Evolutionary conservation across 148 eudicot genomes (phyloP), one percentile per base, ranked within the genome.

Genomic region (Nepenthes gracilis): DNA sequence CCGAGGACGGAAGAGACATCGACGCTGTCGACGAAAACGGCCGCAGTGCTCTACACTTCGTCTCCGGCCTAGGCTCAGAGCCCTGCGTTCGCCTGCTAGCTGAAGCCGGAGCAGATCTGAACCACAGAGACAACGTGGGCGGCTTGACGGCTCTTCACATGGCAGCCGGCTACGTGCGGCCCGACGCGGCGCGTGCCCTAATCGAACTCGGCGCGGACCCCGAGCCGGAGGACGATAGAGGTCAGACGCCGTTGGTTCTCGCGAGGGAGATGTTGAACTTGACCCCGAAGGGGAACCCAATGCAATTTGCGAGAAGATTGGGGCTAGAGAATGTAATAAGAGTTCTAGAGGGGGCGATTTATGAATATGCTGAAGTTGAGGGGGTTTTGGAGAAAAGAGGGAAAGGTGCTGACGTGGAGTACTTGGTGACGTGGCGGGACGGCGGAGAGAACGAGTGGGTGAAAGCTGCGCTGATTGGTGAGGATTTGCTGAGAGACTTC

Each of bases 361-460:
- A 68, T 63, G 99, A 93, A 70, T 93, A 71, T 36, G 99, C 86
- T 2, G 91, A 88, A 67, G 99, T 93, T 55, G 77, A 84, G 81
- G 87, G 74, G 73, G 64, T 93, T 0, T 2, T 93, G 61, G 99
- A 93, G 83, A 88, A 69, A 67, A 84, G 99, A 57, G 99, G 99
- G 61, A 81, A 81, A 47, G 99, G 86, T 0, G 82, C 76, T 10
- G 79, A 75, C 36, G 59, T 75, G 61, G 95, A 93, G 81, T 93
- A 88, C 53, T 64, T 93, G 77, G 83, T 93, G 13, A 82, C 67
- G 64, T 93, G 94, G 88, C 79, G 74, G 67, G 99, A 93, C 60
- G 88, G 99, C 1, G 95, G 74, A 5, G 95, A 82, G 59, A 81
- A 86, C 55, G 99, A 93, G 74, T 93, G 99, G 99, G 80, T 93